Percentiles rank a stretch among this genome's conserved stretches.
Conservation (phyloP, 2,329 filamentous ascomycete genomes). For the Aspergillus pseudotamarii region DNA sequence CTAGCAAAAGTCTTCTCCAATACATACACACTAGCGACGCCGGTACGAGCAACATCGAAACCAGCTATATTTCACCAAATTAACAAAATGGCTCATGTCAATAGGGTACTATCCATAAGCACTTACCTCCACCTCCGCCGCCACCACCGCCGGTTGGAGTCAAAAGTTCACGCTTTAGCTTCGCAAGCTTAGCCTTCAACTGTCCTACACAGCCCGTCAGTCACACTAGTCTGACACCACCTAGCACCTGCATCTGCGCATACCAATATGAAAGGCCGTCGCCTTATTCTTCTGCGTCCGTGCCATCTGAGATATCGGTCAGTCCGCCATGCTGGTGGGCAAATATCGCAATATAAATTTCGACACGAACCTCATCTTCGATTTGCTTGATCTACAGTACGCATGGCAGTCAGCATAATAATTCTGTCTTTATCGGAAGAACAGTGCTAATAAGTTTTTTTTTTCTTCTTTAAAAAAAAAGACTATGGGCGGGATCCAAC, state of each 20-base stretch:
- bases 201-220: conserved; percentile 58
- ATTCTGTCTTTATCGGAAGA: conserved; percentile 1
- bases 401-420: conserved; percentile 33
- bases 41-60: conserved; percentile 96
- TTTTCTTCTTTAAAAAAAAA: background rate
- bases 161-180: conserved; percentile 93
- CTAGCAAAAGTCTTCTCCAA: background rate
- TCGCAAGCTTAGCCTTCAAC: conserved; percentile 96
- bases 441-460: background rate
- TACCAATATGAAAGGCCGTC: conserved; percentile 86
- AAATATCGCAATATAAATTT: conserved; percentile 5
- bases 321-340: conserved; percentile 12
- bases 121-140: conserved; percentile 70
- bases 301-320: conserved; percentile 69
- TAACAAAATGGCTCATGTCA: conserved; percentile 11
- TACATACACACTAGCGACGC: conserved; percentile 82
- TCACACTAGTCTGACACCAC: conserved; percentile 14
- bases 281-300: conserved; percentile 97
- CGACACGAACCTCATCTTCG: conserved; percentile 78
- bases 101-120: background rate
- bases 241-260: conserved; percentile 14
- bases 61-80: conserved; percentile 57
- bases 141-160: conserved; percentile 73
- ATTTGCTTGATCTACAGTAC: conserved; percentile 83
- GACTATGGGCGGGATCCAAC: conserved; percentile 50